phyloP scores from a whole-genome alignment of 1,284 basidiomycete species.

The Hemileia vastatrix region DNA sequence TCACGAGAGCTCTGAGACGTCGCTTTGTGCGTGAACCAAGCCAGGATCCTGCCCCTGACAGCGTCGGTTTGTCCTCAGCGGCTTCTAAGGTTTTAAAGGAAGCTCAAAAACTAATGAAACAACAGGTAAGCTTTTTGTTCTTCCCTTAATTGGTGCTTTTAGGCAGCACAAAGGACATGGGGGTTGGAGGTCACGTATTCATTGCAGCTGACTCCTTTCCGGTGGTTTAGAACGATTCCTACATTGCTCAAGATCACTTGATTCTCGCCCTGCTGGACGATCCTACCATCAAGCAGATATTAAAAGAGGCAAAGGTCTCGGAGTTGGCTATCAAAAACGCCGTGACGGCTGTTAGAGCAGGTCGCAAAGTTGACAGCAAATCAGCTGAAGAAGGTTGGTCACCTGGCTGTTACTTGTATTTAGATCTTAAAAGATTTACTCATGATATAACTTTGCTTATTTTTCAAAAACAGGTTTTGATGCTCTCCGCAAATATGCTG shows the following conservation, averaged over 20 bases:
- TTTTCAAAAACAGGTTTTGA: constrained; percentile 39
- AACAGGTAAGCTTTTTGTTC: constrained; percentile 50
- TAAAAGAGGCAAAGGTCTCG: constrained; percentile 67
- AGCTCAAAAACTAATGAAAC: constrained; percentile 70
- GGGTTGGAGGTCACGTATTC: too few species aligned
- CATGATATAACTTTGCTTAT: constrained; percentile 26
- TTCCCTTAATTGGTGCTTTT: too few species aligned
- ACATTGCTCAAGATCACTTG: constrained; percentile 80
- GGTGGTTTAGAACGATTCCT: constrained; percentile 61
- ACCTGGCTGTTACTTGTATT: constrained; percentile 37
- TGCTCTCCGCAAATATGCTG: constrained; percentile 45
- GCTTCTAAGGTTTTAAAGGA: constrained; percentile 63
- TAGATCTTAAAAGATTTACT: constrained; percentile 36
- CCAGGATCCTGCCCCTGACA: constrained; percentile 74
- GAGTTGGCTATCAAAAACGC: constrained; percentile 66
- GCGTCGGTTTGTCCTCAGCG: constrained; percentile 57
- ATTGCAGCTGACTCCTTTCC: too few species aligned
- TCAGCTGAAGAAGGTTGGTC: constrained; percentile 67
- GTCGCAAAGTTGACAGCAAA: constrained; percentile 67
- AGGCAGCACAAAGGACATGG: too few species aligned
- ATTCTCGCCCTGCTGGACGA: constrained; percentile 63
- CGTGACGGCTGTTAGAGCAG: constrained; percentile 68
- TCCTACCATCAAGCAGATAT: constrained; percentile 53
- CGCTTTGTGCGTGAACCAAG: constrained; percentile 56
- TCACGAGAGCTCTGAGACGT: constrained; percentile 42